phyloP scores from a whole-genome alignment of 495 filamentous ascomycete genomes.

The Parathielavia hyrcaniae region DNA sequence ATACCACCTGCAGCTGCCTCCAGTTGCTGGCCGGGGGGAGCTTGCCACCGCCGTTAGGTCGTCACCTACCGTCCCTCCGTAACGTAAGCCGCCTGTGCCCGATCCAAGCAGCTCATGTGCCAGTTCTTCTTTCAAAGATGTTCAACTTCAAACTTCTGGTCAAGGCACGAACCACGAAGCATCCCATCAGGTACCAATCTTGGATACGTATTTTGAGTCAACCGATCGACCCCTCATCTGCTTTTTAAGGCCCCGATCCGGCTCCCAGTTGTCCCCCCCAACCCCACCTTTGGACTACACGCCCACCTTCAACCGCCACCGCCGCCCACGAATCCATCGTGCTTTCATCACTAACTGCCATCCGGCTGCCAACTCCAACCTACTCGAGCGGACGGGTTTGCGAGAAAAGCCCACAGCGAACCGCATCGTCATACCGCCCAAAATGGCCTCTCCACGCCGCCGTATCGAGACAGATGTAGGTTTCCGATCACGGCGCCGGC shows the following conservation, averaged over 20 bases:
- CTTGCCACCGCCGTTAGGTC: background rate
- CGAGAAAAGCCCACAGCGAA: background rate
- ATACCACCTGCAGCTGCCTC: conserved; percentile 2
- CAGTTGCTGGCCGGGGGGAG: conserved; percentile 11
- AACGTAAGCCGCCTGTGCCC: background rate
- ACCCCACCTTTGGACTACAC: conserved; percentile 5
- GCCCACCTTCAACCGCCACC: conserved; percentile 2
- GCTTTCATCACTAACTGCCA: background rate
- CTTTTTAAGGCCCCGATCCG: background rate
- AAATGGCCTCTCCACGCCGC: conserved; percentile 89
- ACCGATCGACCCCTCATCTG: conserved; percentile 3
- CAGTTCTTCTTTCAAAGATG: background rate
- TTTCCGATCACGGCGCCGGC: conserved; percentile 11
- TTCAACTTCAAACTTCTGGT: background rate
- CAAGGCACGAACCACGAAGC: conserved; percentile 6
- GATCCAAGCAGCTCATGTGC: background rate
- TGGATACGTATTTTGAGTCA: conserved; percentile 11
- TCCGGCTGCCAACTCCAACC: background rate
- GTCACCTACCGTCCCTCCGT: too few relatives aligned
- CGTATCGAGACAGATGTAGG: conserved; percentile 97
- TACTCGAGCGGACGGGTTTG: background rate
- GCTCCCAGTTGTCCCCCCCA: background rate
- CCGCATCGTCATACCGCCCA: conserved; percentile 16
- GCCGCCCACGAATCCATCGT: conserved; percentile 3
- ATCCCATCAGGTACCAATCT: conserved; percentile 6